Percentiles rank a stretch among this genome's conserved stretches.
These are phyloP conservation scores for Graphilbum fragrans DNA, from an alignment of 2,329 filamentous ascomycete genomes.

Conservation along the genomic window DNA sequence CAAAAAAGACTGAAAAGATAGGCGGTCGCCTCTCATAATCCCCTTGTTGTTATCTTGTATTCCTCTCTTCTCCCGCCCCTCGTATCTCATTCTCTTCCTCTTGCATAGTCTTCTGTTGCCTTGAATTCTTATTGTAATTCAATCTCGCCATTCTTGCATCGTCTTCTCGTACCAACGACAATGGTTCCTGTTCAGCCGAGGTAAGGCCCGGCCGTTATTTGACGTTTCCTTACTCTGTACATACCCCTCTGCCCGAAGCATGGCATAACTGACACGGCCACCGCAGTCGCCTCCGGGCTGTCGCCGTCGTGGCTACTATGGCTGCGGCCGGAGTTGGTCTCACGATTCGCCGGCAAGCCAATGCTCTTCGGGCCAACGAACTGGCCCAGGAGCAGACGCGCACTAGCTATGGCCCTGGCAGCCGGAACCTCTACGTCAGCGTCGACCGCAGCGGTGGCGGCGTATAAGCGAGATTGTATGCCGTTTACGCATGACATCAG, in stretches of 20 bases:
- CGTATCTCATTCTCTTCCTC: not conserved
- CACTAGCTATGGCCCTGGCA: not conserved
- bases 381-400: conserved; percentile 24
- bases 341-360: conserved; percentile 22
- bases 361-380: conserved; percentile 28
- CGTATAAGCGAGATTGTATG: conserved; percentile 19
- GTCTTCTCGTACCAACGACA: not conserved
- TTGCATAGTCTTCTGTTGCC: not conserved
- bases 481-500: too few relatives aligned
- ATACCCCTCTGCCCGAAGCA: not conserved
- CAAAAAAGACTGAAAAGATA: too few relatives aligned
- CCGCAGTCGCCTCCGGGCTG: conserved; percentile 25
- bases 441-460: conserved; percentile 40
- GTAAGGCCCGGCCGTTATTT: not conserved
- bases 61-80: too few relatives aligned
- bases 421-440: conserved; percentile 31
- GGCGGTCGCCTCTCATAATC: too few relatives aligned
- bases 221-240: not conserved
- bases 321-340: conserved; percentile 16
- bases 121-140: not conserved
- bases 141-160: not conserved
- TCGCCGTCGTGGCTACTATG: conserved; percentile 20
- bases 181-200: not conserved
- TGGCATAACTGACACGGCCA: too few relatives aligned
- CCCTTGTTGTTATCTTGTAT: too few relatives aligned